Base-by-base conservation (phyloP, 1,139 yeast genomes). In the Hansenula sp. region DNA sequence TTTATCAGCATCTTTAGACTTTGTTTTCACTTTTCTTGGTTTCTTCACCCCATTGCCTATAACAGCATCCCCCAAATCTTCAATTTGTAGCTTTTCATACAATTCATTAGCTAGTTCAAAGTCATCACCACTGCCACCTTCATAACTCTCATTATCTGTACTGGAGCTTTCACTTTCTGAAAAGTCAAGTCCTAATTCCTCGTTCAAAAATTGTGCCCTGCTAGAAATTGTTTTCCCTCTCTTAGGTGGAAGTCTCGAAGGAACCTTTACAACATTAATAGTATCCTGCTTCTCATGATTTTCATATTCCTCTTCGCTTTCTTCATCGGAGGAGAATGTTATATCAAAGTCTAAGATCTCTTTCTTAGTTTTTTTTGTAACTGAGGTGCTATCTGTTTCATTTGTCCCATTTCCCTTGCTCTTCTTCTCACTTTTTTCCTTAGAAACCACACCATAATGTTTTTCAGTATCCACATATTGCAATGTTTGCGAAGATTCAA, bases 311-410 rank as follows among this genome's bases (percentile, higher is more conserved):
- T 27, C 17, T 13, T 41, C 46, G 4, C 37, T 46, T 3, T 40
- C 49, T 8, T 46, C 53, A 30, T 44, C 48, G 18, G 47, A 47
- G 3, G 48, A 45, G 42, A 54, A 50, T 2, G 38, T 40, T 11
- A 53, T 38, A 40, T 51, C 57, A 35, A 54, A 45, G 32, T 51
- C 47, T 39, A 53, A n/a, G 11, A 54, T 53, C 43, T 49, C 48
- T 15, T 39, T 47, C 43, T 47, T 49, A 6, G 48, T n/a, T 12
- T 28, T 43, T 18, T 39, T 44, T 2, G 40, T 15, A 5, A 45
- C 15, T n/a, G 3, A 34, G 11, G n/a, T 8, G 2, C 19, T 28
- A 9, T 12, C 16, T 13, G 27, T 10, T 21, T 24, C n/a, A 18
- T 36, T 36, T 15, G 10, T 29, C 5, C 13, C 10, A 11, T 17